These are phyloP conservation scores for Macrocybe gigantea DNA, from an alignment of 768 basidiomycete genomes.

Conservation along the genomic window DNA sequence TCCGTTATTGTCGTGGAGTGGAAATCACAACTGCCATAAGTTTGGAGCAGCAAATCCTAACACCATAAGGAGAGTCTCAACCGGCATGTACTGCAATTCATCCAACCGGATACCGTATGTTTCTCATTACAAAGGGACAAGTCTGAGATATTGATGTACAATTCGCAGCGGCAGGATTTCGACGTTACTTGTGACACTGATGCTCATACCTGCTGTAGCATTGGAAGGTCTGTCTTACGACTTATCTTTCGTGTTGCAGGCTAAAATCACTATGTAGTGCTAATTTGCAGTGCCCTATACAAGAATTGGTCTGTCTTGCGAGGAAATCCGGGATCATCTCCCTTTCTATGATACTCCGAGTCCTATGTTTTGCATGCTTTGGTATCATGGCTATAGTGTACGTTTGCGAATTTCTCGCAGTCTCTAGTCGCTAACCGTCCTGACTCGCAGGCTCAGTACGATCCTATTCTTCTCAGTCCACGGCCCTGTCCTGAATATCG, in stretches of 20 bases:
- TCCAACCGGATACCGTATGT: conserved; percentile 3
- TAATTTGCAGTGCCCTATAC: conserved; percentile 14
- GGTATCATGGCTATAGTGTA: conserved; percentile 17
- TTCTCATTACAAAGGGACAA: not conserved
- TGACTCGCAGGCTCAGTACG: conserved; percentile 11
- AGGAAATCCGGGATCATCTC: conserved; percentile 8
- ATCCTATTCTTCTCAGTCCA: conserved; percentile 18
- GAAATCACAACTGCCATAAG: conserved; percentile 1
- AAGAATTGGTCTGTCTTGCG: conserved; percentile 13
- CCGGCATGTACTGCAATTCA: conserved; percentile 20
- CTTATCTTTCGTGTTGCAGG: too few relatives aligned
- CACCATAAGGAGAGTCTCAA: conserved; percentile 11
- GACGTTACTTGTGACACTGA: conserved; percentile 9
- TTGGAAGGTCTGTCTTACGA: conserved; percentile 11
- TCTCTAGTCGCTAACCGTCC: not conserved
- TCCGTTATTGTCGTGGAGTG: not conserved
- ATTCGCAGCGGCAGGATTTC: conserved; percentile 13
- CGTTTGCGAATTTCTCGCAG: conserved; percentile 1
- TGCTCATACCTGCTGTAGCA: conserved; percentile 11
- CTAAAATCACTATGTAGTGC: conserved; percentile 5
- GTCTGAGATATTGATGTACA: not conserved
- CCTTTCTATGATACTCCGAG: conserved; percentile 16
- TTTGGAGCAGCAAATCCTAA: conserved; percentile 10
- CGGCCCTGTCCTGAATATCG: conserved; percentile 15
- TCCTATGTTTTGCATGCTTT: conserved; percentile 14